These are phyloP conservation scores for Discostella stelligera DNA, from an alignment of 352 stramenopile genomes.

Conservation along the genomic window DNA sequence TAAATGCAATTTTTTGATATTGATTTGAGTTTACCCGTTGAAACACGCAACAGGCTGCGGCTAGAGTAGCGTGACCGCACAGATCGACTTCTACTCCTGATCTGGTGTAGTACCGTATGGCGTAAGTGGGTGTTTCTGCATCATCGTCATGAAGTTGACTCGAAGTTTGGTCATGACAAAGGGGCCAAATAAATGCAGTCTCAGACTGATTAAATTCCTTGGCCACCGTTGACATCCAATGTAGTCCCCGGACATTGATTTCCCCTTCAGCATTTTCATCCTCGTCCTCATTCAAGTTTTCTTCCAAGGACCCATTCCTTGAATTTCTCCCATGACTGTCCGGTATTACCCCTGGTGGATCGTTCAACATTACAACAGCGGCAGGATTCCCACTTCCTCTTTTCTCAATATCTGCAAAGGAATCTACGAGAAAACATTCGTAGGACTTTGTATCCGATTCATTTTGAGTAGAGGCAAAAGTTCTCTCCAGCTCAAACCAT, in stretches of 20 bases:
- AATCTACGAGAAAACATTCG: conserved; percentile 71
- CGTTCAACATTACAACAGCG: conserved; percentile 84
- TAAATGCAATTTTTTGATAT: conserved; percentile 63
- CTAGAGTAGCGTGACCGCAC: conserved; percentile 90
- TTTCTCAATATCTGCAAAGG: conserved; percentile 70
- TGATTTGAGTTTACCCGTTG: conserved; percentile 38
- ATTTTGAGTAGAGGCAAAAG: conserved; percentile 19
- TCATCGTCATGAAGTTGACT: conserved; percentile 26
- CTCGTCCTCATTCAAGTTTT: conserved; percentile 26
- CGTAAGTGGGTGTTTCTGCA: conserved; percentile 27
- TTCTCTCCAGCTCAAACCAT: conserved; percentile 84
- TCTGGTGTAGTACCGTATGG: conserved; percentile 73
- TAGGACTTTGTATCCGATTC: conserved; percentile 9
- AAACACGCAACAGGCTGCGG: conserved; percentile 85
- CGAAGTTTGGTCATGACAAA: conserved; percentile 6
- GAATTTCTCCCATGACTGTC: conserved; percentile 7
- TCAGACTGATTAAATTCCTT: conserved; percentile 91
- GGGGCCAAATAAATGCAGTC: conserved; percentile 86
- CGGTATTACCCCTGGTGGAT: conserved; percentile 1
- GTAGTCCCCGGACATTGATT: conserved; percentile 17
- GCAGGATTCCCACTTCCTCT: conserved; percentile 89
- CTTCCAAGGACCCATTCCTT: conserved; percentile 31
- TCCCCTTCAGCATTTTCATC: conserved; percentile 29
- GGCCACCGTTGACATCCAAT: conserved; percentile 84
- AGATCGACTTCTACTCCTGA: conserved; percentile 84